phyloP scores from a whole-genome alignment of 2,329 filamentous ascomycete species.

The Fusarium nygamai region DNA sequence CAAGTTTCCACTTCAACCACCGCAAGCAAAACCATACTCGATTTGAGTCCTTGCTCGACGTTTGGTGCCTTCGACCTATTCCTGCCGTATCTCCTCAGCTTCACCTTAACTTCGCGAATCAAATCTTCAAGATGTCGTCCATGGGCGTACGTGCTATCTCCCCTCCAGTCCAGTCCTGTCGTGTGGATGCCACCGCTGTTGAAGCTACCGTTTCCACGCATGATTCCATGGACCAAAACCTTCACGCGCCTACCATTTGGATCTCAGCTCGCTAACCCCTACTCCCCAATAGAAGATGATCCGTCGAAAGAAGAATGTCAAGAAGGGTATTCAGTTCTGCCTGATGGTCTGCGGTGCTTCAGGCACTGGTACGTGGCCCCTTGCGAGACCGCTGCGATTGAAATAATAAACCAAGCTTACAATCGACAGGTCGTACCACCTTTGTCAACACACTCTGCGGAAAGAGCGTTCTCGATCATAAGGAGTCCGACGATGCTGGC shows the following conservation, averaged over 20 bases:
- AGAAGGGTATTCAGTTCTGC: slow-evolving; percentile 99
- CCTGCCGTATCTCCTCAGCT: slow-evolving; percentile 29
- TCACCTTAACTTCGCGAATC: slow-evolving; percentile 30
- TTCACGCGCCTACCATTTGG: slow-evolving; percentile 25
- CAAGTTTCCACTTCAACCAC: slow-evolving; percentile 44
- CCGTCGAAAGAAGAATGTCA: slow-evolving; percentile 99
- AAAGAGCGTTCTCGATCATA: slow-evolving; percentile 88
- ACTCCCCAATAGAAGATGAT: slow-evolving; percentile 79
- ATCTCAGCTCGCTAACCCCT: slow-evolving; percentile 43
- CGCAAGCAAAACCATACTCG: slow-evolving; percentile 42
- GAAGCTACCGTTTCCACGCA: slow-evolving; percentile 38
- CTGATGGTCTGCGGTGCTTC: slow-evolving; percentile 99
- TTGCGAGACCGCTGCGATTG: slow-evolving; percentile 23
- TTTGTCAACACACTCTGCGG: slow-evolving; percentile 99
- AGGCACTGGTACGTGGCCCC: slow-evolving; percentile 81
- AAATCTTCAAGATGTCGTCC: slow-evolving; percentile 46
- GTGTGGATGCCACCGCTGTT: slow-evolving; percentile 29
- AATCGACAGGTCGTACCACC: slow-evolving; percentile 84
- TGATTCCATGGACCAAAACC: slow-evolving; percentile 15
- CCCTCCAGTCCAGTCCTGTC: slow-evolving; percentile 1
- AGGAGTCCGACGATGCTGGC: slow-evolving; percentile 90
- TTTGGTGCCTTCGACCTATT: slow-evolving; percentile 32
- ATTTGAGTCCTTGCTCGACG: slow-evolving; percentile 38
- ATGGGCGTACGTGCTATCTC: slow-evolving; percentile 46
- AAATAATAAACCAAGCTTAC: slow-evolving; percentile 34